Evolutionary conservation across 148 eudicot genomes (phyloP), one percentile per base, ranked within the genome.

Genomic region (Chenopodium berlandieri): DNA sequence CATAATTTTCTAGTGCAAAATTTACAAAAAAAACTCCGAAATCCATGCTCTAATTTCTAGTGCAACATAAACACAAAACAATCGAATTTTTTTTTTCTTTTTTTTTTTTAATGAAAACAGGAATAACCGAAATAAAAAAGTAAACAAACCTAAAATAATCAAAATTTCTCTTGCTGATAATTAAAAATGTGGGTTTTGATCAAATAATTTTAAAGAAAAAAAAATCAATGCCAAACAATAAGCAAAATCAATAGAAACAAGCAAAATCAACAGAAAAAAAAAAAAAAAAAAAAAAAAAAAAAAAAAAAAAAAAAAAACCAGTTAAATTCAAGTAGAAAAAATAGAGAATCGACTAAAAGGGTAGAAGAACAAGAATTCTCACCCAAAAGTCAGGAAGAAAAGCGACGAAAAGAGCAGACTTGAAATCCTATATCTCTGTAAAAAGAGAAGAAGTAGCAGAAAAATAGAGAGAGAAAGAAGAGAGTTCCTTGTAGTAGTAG

Each of bases 371-470:
- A 16, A 31, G 68, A 78, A 73, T 44, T 68, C 86, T 81, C 78
- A 86, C 86, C 89, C 80, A 23, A 4, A n/a, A 63, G 68, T 54
- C 12, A 48, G 64, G 10, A 25, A 32, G 30, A 66, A 48, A 5
- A 48, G 73, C 62, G 63, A 47, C 25, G 20, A 50, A 46, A 73
- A 73, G 3, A 17, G 44, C 20, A 16, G 40, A 17, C 40, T 13
- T 69, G 1, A 13, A 67, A 1, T 8, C 2, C 40, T 12, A 47
- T 37, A 37, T 37, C 7, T 37, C 44, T 37, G 44, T 37, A 37
- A 37, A 37, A 37, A 37, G 44, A 37, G 44, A 37, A 37, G 44
- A 37, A 37, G 44, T 37, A 6, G 60, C 30, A 22, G 62, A 2
- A 60, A 32, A 37, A 31, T 19, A 46, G 54, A 44, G 27, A 72